Evolutionary conservation across 192 early-diverging fungal species (phyloP).

Genomic region (Linnemannia exigua): DNA sequence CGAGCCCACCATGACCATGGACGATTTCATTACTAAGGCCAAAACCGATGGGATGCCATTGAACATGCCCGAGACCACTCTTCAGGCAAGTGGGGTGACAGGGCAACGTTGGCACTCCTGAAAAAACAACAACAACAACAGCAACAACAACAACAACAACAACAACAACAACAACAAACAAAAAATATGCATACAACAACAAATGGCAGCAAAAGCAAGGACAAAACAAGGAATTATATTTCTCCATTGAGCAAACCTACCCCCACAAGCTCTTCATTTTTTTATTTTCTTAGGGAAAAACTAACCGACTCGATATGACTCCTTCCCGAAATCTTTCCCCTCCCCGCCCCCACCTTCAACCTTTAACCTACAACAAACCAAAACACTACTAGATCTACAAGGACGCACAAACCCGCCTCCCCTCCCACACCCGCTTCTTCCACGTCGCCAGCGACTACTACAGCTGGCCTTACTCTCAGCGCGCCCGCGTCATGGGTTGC

Average conservation of each 20-base stretch:
- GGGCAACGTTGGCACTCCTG: neutral
- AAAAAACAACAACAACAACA: neutral
- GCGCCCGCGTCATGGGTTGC: slow-evolving; percentile 74
- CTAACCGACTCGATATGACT: no score
- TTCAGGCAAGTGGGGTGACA: slow-evolving; percentile 13
- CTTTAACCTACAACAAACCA: neutral
- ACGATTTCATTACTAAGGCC: slow-evolving; percentile 34
- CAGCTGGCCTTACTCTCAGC: slow-evolving; percentile 78
- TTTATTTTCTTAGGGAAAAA: no score
- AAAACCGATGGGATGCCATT: slow-evolving; percentile 19
- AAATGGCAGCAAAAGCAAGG: no score
- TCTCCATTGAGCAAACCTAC: no score
- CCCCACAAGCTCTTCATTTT: no score
- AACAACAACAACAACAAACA: no score
- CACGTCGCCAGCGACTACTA: slow-evolving; percentile 86
- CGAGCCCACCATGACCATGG: slow-evolving; percentile 21
- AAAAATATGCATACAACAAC: no score
- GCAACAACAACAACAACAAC: no score
- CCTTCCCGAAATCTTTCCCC: no score
- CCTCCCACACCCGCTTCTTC: slow-evolving; percentile 69
- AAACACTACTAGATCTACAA: slow-evolving; percentile 52
- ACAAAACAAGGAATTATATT: no score
- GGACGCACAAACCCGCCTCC: slow-evolving; percentile 37
- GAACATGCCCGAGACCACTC: slow-evolving; percentile 29
- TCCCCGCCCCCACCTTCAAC: neutral